Evolutionary conservation across 129 eudicot genomes (phyloP).

Genomic region (Saussurea involucrata): DNA sequence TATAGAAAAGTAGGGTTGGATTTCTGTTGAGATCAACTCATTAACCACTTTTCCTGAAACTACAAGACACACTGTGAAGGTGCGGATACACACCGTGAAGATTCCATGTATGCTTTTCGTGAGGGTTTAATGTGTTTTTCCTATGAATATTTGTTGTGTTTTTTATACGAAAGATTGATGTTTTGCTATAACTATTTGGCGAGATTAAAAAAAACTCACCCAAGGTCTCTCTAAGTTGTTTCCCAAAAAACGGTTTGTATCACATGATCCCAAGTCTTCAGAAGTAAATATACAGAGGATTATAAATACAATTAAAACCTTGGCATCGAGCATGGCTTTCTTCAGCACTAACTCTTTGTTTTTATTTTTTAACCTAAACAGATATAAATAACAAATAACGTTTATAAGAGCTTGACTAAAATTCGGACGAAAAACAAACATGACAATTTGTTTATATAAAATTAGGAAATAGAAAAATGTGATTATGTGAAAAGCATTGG

Average conservation of each 20-base stretch:
- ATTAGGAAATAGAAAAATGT: no score
- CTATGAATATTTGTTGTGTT: background rate
- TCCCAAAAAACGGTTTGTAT: background rate
- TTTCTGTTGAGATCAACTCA: background rate
- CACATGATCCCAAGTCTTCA: background rate
- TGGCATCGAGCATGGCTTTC: background rate
- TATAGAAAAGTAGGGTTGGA: background rate
- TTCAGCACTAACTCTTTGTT: background rate
- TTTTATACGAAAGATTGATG: background rate
- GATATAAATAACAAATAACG: background rate
- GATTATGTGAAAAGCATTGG: background rate
- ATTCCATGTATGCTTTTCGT: background rate
- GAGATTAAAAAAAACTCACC: background rate
- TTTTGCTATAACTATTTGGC: background rate
- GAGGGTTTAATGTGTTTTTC: background rate
- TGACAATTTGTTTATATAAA: no score
- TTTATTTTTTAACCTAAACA: background rate
- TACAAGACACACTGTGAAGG: background rate
- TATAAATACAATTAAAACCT: background rate
- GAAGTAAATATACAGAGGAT: background rate
- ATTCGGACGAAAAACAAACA: background rate
- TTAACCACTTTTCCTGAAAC: no score
- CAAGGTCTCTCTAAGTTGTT: background rate
- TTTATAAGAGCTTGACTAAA: background rate
- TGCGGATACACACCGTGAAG: background rate